These are phyloP conservation scores for Rhodamnia rubescens DNA, from an alignment of 345 rosid genomes.

Conservation along the genomic window DNA sequence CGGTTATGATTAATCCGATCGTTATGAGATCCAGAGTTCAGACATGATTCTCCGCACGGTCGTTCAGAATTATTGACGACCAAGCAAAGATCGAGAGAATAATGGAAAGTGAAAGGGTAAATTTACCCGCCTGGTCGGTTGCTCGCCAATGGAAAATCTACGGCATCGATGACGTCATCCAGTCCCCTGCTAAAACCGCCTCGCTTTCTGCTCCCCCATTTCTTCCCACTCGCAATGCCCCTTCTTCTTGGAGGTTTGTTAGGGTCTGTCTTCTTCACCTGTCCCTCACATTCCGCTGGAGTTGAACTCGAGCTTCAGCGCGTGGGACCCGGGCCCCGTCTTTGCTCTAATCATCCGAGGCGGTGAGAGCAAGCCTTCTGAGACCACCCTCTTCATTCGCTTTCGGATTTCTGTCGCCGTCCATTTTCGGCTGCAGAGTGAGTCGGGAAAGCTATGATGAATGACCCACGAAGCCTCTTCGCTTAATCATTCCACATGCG, in stretches of 20 bases:
- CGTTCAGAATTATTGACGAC: neutral
- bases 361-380: neutral
- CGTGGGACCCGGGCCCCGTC: neutral
- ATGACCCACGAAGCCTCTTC: neutral
- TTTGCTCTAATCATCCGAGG: neutral
- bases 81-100: fast-evolving
- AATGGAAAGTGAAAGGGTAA: neutral
- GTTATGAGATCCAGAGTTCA: neutral
- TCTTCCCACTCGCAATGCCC: neutral
- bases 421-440: neutral
- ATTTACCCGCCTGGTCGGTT: neutral
- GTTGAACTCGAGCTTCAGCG: neutral
- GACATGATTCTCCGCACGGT: neutral
- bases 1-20: neutral
- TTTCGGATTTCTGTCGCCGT: neutral
- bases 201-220: too few species aligned
- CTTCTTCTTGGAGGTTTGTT: neutral
- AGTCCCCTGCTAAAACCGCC: too few species aligned
- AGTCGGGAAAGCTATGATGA: neutral
- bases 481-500: neutral
- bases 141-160: too few species aligned
- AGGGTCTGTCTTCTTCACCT: neutral
- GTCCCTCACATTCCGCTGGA: neutral
- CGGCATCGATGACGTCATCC: neutral
- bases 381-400: neutral